Evolutionary conservation across 2,329 filamentous ascomycete species (phyloP), one percentile per base, ranked within the genome.

Genomic region (Cryoendolithus antarcticus): DNA sequence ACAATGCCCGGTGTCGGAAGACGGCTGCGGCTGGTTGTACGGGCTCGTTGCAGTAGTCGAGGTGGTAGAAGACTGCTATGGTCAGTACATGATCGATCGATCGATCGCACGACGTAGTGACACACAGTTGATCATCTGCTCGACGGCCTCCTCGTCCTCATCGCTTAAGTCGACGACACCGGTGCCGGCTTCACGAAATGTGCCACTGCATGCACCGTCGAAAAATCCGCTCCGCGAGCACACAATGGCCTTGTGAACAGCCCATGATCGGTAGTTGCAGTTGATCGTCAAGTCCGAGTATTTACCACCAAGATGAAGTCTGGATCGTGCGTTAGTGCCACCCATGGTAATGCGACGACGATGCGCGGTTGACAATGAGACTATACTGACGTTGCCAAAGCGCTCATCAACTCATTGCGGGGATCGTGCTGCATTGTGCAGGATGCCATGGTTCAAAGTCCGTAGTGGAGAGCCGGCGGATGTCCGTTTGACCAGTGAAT

Each of bases 231-330:
- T 67, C 35, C 67, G 56, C 30, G 66, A 66, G 52, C 66, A 69
- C 35, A 70, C 52, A 32, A 70, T 62, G 5, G 63, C 65, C 46
- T 62, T 61, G 49, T 70, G 67, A 8, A 68, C 65, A 21, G 53
- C 55, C 56, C 65, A 70, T 58, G 59, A 62, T 55, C 59, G 60
- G 43, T 53, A 51, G 42, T 64, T 63, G 57, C 62, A 68, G 37
- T 56, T 56, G 50, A 70, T 60, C 37, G 63, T 69, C 45, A 70
- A 58, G 53, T 70, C 67, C 40, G 65, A 66, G 51, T 67, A 70
- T 47, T 58, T 59, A 21, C 58, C 58, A 32, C 51, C 53, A 34
- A 59, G 42, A 41, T 59, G 52, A 30, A 61, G 52, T 27, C 58
- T 61, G 43, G 38, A 35, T 35, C 30, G 30, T 33, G 34, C 38